These are phyloP conservation scores for Colletotrichum aenigma DNA, from an alignment of 2,329 filamentous ascomycete genomes.

Conservation along the genomic window DNA sequence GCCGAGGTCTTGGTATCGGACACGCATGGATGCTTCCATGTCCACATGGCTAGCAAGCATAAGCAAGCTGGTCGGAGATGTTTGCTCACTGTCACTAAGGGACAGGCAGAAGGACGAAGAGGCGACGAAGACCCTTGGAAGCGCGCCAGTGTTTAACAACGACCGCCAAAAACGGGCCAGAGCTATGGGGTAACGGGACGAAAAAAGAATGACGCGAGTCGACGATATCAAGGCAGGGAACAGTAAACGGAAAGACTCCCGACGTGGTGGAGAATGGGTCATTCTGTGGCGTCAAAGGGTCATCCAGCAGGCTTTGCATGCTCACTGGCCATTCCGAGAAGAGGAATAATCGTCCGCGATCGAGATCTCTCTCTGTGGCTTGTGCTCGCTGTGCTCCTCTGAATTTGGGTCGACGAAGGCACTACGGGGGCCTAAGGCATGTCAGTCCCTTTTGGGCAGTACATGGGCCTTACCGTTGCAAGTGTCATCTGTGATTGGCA, in stretches of 20 bases:
- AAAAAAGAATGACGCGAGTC: not conserved
- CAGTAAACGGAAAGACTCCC: not conserved
- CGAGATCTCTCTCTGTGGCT: constrained; percentile 18
- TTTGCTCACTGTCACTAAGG: not conserved
- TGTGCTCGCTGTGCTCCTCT: not conserved
- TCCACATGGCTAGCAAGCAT: not conserved
- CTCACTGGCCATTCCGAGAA: constrained; percentile 8
- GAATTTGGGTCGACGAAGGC: not conserved
- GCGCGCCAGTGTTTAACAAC: not conserved
- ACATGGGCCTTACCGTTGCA: not conserved
- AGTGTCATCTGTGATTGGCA: not conserved
- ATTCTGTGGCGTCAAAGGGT: constrained; percentile 9
- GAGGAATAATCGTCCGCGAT: constrained; percentile 8
- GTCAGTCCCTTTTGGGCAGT: not conserved
- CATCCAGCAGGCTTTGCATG: not conserved
- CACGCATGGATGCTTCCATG: not conserved
- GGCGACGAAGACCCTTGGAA: not conserved
- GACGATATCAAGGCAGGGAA: not conserved
- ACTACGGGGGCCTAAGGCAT: not conserved
- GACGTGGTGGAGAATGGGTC: not conserved
- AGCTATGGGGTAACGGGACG: not conserved
- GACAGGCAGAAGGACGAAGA: not conserved
- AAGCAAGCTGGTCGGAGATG: not conserved
- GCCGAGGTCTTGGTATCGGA: not conserved
- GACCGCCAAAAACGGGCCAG: not conserved